Conservation (phyloP, 345 rosid genomes). For the Hypericum perforatum region DNA sequence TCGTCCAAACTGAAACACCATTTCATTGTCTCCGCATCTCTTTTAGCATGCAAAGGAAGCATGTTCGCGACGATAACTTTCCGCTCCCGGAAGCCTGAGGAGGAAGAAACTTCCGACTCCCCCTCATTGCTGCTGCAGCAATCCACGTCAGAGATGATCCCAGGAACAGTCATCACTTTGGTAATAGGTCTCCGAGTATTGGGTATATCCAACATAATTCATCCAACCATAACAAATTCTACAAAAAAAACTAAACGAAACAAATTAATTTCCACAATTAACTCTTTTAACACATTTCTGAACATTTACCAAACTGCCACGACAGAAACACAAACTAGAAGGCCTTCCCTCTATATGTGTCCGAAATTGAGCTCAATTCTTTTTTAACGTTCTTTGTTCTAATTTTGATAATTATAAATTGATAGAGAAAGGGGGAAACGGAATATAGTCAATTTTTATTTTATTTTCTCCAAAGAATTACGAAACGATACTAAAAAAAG, state of each 20-base stretch:
- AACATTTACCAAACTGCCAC: too few species aligned
- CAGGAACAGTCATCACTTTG: constrained; percentile 64
- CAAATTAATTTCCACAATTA: too few species aligned
- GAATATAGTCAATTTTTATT: too few species aligned
- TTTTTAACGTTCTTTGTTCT: too few species aligned
- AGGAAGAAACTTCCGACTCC: constrained; percentile 44
- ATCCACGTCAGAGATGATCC: constrained; percentile 56
- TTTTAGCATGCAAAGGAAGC: constrained; percentile 21
- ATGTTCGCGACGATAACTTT: constrained; percentile 20
- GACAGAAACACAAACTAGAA: too few species aligned
- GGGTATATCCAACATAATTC: constrained; percentile 45
- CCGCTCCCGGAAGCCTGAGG: constrained; percentile 21
- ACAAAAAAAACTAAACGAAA: neutral
- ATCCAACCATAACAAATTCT: constrained; percentile 16
- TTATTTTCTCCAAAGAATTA: too few species aligned
- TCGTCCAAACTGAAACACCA: constrained; percentile 59
- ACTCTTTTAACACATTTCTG: too few species aligned
- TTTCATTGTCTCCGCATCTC: constrained; percentile 21
- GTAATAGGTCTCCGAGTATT: constrained; percentile 58
- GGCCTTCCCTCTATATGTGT: too few species aligned
- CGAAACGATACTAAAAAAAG: too few species aligned
- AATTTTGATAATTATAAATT: too few species aligned
- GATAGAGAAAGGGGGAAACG: too few species aligned
- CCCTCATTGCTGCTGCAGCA: constrained; percentile 33
- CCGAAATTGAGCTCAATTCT: too few species aligned